Evolutionary conservation across 495 filamentous ascomycete genomes (phyloP), one percentile per base, ranked within the genome.

Genomic region (Bryoglossum gracile): DNA sequence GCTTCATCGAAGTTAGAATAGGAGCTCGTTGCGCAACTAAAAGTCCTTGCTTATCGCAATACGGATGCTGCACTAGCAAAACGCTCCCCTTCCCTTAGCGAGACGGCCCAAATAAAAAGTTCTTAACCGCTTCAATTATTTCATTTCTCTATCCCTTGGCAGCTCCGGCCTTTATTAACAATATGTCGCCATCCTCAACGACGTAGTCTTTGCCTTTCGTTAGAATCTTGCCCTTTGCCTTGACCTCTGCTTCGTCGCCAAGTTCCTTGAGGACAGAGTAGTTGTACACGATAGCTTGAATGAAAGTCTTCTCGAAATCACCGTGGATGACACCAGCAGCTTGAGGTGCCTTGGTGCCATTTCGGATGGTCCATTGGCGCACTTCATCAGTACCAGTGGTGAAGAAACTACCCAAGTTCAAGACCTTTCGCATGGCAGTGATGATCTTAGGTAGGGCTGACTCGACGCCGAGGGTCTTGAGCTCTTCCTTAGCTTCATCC

Each of bases 261-360:
- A 84, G 70, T 68, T 95, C 90, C 68, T 81, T 86, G 41, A 97
- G 73, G 6, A 75, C 66, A 19, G 56, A 69, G 70, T 80, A 97
- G 71, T 94, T 96, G 70, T 86, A 95, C 37, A 94, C 86, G 51
- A 99, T 74, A 24, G 76, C 87, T 71, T 99, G 94, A 58, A 99
- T 99, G 71, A 99, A 99, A 0, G 94, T 99, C 81, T 99, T 99
- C 69, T 99, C 94, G 53, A 99, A 97, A 63, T 99, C 94, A 47
- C 84, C 86, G 70, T 99, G 94, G 57, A 99, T 99, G 48, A 97
- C 94, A 72, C 94, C 94, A 13, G 94, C 92, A 36, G 94, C 92
- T 62, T 90, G 86, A 14, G 94, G 94, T 26, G 94, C 94, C 73
- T 99, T 99, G 57, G 86, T 94, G 48, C 89, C 89, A 63, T 90